A percentile compares a stretch with the other conserved stretches of the same genome.
These are phyloP conservation scores for Fraxinus floribunda DNA, from an alignment of 305 asterid genomes.

Conservation along the genomic window DNA sequence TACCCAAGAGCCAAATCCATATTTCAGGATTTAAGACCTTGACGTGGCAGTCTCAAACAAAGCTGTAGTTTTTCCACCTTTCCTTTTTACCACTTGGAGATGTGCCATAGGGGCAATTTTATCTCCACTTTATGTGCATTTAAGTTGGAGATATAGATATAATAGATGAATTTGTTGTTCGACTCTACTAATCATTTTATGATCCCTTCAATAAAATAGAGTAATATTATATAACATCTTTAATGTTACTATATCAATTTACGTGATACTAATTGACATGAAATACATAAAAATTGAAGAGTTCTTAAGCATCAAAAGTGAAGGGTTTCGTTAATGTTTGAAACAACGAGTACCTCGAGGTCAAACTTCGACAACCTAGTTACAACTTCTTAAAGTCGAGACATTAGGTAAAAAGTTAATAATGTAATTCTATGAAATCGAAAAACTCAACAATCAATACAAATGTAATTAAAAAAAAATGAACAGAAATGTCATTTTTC, in stretches of 20 bases:
- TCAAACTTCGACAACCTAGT: neutral
- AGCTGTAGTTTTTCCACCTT: too few species aligned
- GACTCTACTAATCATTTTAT: neutral
- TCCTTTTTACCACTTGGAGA: too few species aligned
- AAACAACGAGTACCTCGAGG: neutral
- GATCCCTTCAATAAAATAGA: neutral
- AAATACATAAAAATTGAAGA: neutral
- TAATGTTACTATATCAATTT: too few species aligned
- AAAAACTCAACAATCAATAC: neutral
- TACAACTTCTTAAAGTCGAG: neutral
- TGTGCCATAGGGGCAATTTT: too few species aligned
- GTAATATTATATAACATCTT: neutral
- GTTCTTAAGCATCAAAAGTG: neutral
- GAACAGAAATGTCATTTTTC: neutral
- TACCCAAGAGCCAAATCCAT: too few species aligned
- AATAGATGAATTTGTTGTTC: neutral
- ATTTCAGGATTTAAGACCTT: too few species aligned
- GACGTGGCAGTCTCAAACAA: too few species aligned
- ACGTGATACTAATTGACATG: too few species aligned
- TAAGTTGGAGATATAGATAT: too few species aligned
- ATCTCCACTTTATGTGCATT: neutral
- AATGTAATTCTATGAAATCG: neutral
- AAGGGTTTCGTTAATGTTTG: neutral
- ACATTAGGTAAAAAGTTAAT: neutral
- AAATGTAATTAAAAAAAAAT: neutral